Evolutionary conservation across 2,329 filamentous ascomycete species (phyloP), one percentile per base, ranked within the genome.

Genomic region (Paraconiothyrium sp.): DNA sequence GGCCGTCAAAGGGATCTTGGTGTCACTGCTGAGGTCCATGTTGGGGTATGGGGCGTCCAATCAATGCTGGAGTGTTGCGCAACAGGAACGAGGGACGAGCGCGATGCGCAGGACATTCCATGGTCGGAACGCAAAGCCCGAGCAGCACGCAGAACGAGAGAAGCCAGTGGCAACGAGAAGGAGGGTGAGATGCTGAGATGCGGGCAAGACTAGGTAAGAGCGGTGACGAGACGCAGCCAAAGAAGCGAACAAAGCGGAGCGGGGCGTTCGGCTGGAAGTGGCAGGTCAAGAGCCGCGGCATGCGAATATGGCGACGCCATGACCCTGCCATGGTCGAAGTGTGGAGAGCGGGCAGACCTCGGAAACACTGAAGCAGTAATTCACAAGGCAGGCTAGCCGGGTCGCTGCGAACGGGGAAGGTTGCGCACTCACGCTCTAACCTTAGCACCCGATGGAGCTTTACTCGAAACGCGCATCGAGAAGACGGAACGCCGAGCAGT

Each of bases 11-110:
- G 69, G 71, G 10, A 67, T 68, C 60, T 69, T 68, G 59, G 67
- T 63, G 59, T 73, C 71, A 63, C 68, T 70, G 67, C 69, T 70
- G 50, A 69, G 65, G 65, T 67, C 54, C 71, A 73, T 73, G 14
- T 41, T 41, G 14, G n/a, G 39, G 39, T 7, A 41, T 41, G 39
- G 39, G 6, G n/a, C 39, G n/a, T 16, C 39, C 39, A 41, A 41
- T 41, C 39, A 41, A 6, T 41, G 5, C 39, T n/a, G 13, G 16
- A 1, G 39, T n/a, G 39, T 41, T 52, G 50, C 50, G 50, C 50
- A 34, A 54, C 51, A 24, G 24, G 27, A 13, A 47, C 44, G 51
- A 54, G 35, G 51, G 11, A 32, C 32, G 20, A 51, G n/a, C 8
- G 30, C 48, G 14, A 14, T 32, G 44, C 44, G 44, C 32, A 20